These are phyloP conservation scores for Cucurbita moschata DNA, from an alignment of 306 rosid genomes.

Conservation along the genomic window DNA sequence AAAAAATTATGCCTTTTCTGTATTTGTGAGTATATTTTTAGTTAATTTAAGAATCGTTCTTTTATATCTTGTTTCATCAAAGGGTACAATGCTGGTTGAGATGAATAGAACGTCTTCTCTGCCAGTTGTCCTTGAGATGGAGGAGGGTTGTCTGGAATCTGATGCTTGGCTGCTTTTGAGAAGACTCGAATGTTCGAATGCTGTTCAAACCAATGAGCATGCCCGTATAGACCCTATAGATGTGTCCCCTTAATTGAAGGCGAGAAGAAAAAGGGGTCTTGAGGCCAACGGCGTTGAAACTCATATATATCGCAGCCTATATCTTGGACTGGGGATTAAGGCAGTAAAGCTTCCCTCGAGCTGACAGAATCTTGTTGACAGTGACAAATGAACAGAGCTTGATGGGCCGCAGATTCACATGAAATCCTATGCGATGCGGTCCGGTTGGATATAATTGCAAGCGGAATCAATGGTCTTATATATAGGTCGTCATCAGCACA, in stretches of 20 bases:
- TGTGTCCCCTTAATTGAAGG: conserved; percentile 37
- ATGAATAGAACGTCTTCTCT: conserved; percentile 29
- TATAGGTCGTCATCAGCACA: not conserved
- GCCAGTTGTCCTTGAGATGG: conserved; percentile 69
- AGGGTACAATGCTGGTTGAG: conserved; percentile 74
- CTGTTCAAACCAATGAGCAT: conserved; percentile 14
- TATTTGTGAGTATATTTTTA: not conserved
- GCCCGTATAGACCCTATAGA: conserved; percentile 18
- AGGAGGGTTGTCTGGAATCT: conserved; percentile 53
- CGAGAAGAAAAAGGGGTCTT: not conserved
- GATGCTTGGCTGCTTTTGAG: conserved; percentile 71
- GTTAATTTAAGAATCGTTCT: not conserved
- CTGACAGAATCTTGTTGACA: not conserved
- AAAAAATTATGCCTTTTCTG: not conserved
- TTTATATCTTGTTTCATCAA: not conserved
- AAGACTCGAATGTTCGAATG: conserved; percentile 32
- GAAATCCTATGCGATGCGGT: not conserved
- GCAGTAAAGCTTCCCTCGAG: not conserved
- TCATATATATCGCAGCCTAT: not conserved
- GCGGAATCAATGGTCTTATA: not conserved
- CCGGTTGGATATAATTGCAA: not conserved
- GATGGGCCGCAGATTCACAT: not conserved
- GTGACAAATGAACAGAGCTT: not conserved
- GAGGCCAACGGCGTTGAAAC: not conserved
- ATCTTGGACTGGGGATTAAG: not conserved